These are phyloP conservation scores for Rhizopus sp. DNA, from an alignment of 371 early-diverging fungal species.

Conservation along the genomic window DNA sequence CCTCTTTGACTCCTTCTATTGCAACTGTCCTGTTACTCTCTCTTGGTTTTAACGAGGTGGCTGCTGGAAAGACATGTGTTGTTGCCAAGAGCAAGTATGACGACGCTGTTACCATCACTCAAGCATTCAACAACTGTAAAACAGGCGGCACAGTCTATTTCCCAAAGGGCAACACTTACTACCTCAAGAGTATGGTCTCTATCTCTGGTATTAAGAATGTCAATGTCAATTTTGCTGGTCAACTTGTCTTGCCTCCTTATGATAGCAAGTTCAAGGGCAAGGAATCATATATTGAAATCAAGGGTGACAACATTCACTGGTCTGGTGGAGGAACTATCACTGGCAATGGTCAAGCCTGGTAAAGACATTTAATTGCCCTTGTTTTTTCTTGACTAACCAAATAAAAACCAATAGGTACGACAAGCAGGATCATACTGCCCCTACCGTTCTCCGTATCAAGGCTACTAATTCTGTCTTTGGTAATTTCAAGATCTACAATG, in stretches of 20 bases:
- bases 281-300: slow-evolving; percentile 28
- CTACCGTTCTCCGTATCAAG: slow-evolving; percentile 34
- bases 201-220: slow-evolving; percentile 25
- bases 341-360: slow-evolving; percentile 42
- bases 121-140: slow-evolving; percentile 33
- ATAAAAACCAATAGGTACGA: slow-evolving; percentile 16
- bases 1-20: neutral
- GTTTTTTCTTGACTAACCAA: neutral
- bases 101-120: slow-evolving; percentile 27
- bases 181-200: slow-evolving; percentile 23
- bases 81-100: slow-evolving; percentile 24
- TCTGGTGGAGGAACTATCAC: slow-evolving; percentile 23
- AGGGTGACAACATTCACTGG: slow-evolving; percentile 30
- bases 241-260: slow-evolving; percentile 28
- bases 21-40: neutral
- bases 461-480: slow-evolving; percentile 33
- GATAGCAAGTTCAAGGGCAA: slow-evolving; percentile 27
- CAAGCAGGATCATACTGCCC: slow-evolving; percentile 26
- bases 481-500: slow-evolving; percentile 29
- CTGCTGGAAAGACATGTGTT: slow-evolving; percentile 28
- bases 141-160: slow-evolving; percentile 40
- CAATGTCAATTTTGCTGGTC: slow-evolving; percentile 32
- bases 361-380: neutral
- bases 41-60: slow-evolving; percentile 2
- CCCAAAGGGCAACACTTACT: slow-evolving; percentile 28